Base-by-base conservation (phyloP, 2,329 filamentous ascomycete genomes). In the Phaeoacremonium minimum region DNA sequence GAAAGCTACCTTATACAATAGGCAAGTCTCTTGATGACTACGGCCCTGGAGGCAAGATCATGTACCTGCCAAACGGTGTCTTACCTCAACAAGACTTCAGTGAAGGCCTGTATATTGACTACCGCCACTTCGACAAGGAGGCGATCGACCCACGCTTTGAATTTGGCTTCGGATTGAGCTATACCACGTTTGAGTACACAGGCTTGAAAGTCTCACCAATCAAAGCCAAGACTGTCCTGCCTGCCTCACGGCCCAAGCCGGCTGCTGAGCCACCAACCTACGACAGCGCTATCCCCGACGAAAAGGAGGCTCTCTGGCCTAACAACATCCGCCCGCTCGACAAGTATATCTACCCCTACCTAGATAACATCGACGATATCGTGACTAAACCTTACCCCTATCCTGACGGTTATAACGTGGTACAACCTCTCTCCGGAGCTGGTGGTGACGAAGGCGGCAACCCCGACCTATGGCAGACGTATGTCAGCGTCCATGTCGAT, bases 1-100 rank as follows among this genome's bases (percentile, higher is more conserved):
- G 90, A n/a, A 83, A 85, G 38, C 66, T 96, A 2, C 90, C 90
- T 0, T 96, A 94, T 60, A 95, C 88, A 0, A 84, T 95, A 30
- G 88, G 85, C 7, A 85, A 82, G 53, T 70, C 69, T 1, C 68
- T 85, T 3, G 69, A 77, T 13, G 87, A 95, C 55, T 93, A 93
- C 48, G 90, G 90, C 1, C 74, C 79, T 1, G 78, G 75, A 13
- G 84, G 73, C 14, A 73, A 83, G 50, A 69, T 93, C 28, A 66
- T 89, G 45, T 87, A 83, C 51, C 65, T 78, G 33, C 77, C 84
- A 1, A 85, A 87, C 46, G 77, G 72, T 13, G 35, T 85, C 4
- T 68, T 83, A 2, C 87, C 88, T 0, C 87, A 95, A 53, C 87
- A 94, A 48, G 81, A 87, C 45, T 95, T 93, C 55, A 73, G 71